A percentile compares a stretch with the other conserved stretches of the same genome.
phyloP scores from a whole-genome alignment of 805 yeast genomes.

The Metschnikowia amazonensis region DNA sequence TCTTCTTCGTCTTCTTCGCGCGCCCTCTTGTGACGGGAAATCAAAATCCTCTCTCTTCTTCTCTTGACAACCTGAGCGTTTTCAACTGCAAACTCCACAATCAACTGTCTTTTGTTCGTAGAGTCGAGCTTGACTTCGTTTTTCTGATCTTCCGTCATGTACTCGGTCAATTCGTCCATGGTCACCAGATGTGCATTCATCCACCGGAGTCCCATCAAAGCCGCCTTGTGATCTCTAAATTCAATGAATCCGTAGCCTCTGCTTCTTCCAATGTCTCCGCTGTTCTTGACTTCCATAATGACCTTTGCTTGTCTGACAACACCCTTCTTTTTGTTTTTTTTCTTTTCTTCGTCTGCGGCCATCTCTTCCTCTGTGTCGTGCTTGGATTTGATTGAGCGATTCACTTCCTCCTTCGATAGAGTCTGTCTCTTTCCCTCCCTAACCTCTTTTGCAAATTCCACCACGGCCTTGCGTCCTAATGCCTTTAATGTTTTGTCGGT shows the following conservation, averaged over 20 bases:
- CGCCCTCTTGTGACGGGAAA: slow-evolving; percentile 31
- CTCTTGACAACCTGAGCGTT: slow-evolving; percentile 91
- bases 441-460: slow-evolving; percentile 89
- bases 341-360: slow-evolving; percentile 40
- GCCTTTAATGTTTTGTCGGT: slow-evolving; percentile 84
- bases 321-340: slow-evolving; percentile 74
- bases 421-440: slow-evolving; percentile 73
- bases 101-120: slow-evolving; percentile 63
- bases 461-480: slow-evolving; percentile 90
- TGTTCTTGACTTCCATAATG: slow-evolving; percentile 85
- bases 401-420: slow-evolving; percentile 81
- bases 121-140: slow-evolving; percentile 53
- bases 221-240: slow-evolving; percentile 85
- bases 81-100: slow-evolving; percentile 94
- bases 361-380: slow-evolving; percentile 32
- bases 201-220: slow-evolving; percentile 96
- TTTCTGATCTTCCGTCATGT: slow-evolving; percentile 66
- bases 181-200: slow-evolving; percentile 88
- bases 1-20: slow-evolving; percentile 22
- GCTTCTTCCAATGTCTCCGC: slow-evolving; percentile 83
- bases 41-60: slow-evolving; percentile 64
- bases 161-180: slow-evolving; percentile 62
- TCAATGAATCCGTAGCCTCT: slow-evolving; percentile 97
- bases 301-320: slow-evolving; percentile 92
- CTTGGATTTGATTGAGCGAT: slow-evolving; percentile 72